A percentile compares a stretch with the other conserved stretches of the same genome.
phyloP scores from a whole-genome alignment of 108 stramenopile species.

The Fistulifera pelliculosa region DNA sequence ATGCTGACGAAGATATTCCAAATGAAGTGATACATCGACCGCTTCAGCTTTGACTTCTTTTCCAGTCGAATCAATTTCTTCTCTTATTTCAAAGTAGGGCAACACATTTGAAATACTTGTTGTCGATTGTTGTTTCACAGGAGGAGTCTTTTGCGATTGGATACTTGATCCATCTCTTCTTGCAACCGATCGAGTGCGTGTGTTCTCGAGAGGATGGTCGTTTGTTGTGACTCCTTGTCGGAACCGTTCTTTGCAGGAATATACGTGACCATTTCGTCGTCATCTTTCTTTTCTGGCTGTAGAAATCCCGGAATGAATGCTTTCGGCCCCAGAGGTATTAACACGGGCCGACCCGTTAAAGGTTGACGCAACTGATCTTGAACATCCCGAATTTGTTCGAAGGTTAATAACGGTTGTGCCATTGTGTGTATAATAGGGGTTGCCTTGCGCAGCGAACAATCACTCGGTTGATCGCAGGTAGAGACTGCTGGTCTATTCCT shows the following conservation, averaged over 20 bases:
- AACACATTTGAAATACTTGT: neutral
- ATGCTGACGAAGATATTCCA: slow-evolving; percentile 18
- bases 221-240: slow-evolving; percentile 6
- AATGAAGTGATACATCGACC: slow-evolving; percentile 27
- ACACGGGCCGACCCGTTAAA: slow-evolving; percentile 13
- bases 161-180: neutral
- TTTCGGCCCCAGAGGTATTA: slow-evolving; percentile 27
- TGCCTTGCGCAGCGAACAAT: no score
- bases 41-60: slow-evolving; percentile 26
- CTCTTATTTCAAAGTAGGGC: slow-evolving; percentile 37
- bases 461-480: no score
- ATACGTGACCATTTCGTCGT: slow-evolving; percentile 5
- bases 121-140: slow-evolving; percentile 4
- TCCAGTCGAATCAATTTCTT: slow-evolving; percentile 36
- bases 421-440: no score
- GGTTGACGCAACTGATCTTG: slow-evolving; percentile 1
- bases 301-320: slow-evolving; percentile 31
- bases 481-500: no score
- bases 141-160: neutral
- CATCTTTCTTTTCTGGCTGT: slow-evolving; percentile 11
- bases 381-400: slow-evolving; percentile 12
- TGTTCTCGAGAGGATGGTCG: slow-evolving; percentile 1
- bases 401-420: no score
- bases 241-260: neutral
- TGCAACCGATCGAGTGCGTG: neutral